Percentiles rank a stretch among this genome's conserved stretches.
phyloP scores from a whole-genome alignment of 768 basidiomycete species.

The Chalciporus pseudorubinellus region DNA sequence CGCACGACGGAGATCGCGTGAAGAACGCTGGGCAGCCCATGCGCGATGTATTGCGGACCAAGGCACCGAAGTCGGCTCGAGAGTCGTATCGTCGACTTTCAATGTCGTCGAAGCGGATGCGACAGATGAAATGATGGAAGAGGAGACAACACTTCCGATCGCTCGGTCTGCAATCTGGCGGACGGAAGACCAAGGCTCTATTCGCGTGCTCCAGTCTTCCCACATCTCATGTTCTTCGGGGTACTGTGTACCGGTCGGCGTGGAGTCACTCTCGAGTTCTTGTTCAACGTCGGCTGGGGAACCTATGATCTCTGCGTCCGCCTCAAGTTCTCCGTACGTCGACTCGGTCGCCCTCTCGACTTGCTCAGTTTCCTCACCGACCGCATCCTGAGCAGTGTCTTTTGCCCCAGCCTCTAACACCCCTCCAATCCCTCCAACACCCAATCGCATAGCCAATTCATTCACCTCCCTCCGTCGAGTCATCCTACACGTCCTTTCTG shows the following conservation, averaged over 20 bases:
- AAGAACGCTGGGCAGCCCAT: slow-evolving; percentile 57
- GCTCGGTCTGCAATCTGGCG: slow-evolving; percentile 74
- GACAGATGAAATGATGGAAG: slow-evolving; percentile 14
- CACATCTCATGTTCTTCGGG: slow-evolving; percentile 39
- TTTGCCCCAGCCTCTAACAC: slow-evolving; percentile 38
- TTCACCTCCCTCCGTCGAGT: slow-evolving; percentile 72
- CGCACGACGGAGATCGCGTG: slow-evolving; percentile 50
- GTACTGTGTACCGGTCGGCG: slow-evolving; percentile 4
- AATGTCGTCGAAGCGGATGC: slow-evolving; percentile 16
- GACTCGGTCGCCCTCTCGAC: slow-evolving; percentile 2
- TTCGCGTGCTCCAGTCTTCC: slow-evolving; percentile 65
- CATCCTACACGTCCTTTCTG: slow-evolving; percentile 58
- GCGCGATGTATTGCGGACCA: slow-evolving; percentile 68
- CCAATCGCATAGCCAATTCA: slow-evolving; percentile 82
- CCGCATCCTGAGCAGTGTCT: slow-evolving; percentile 1
- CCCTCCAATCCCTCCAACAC: slow-evolving; percentile 73
- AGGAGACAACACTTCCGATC: slow-evolving; percentile 59
- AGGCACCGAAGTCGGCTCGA: slow-evolving; percentile 55
- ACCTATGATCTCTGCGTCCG: slow-evolving; percentile 13
- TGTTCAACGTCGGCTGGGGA: slow-evolving; percentile 15
- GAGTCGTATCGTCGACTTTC: slow-evolving; percentile 13
- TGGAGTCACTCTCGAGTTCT: neutral
- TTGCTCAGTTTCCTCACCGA: slow-evolving; percentile 2
- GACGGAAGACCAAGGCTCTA: slow-evolving; percentile 70
- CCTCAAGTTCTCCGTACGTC: slow-evolving; percentile 16